Evolutionary conservation across 306 rosid genomes (phyloP).

Genomic region (Vigna reflexopilosa): DNA sequence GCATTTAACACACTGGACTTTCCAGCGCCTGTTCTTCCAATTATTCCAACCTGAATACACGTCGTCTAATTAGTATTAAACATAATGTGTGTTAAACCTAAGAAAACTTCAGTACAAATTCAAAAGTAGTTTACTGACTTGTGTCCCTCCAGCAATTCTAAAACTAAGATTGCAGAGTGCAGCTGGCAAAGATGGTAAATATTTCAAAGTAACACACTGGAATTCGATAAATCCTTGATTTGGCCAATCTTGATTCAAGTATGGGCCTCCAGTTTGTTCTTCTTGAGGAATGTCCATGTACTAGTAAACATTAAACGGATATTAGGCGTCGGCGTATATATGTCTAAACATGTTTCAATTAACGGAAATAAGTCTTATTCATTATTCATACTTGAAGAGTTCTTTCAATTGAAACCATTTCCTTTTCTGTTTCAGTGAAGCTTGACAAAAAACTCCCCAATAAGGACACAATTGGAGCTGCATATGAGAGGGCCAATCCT

Average conservation of each 20-base stretch:
- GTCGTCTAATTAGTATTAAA: slow-evolving; percentile 30
- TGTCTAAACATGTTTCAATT: slow-evolving; percentile 5
- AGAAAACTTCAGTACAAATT: slow-evolving; percentile 18
- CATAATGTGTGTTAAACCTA: slow-evolving; percentile 23
- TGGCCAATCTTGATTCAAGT: slow-evolving; percentile 76
- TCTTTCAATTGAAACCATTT: slow-evolving; percentile 97
- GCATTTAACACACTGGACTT: slow-evolving; percentile 95
- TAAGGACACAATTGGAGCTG: slow-evolving; percentile 87
- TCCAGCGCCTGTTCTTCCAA: slow-evolving; percentile 99
- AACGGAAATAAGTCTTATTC: slow-evolving; percentile 33
- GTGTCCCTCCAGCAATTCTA: slow-evolving; percentile 77
- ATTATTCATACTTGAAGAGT: slow-evolving; percentile 77
- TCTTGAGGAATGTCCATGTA: slow-evolving; percentile 93
- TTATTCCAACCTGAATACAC: slow-evolving; percentile 77
- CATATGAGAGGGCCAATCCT: slow-evolving; percentile 92
- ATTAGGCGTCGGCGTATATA: slow-evolving; percentile 39
- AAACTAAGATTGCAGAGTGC: slow-evolving; percentile 82
- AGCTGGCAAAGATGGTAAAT: slow-evolving; percentile 82
- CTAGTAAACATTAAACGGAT: slow-evolving; percentile 51
- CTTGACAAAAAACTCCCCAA: slow-evolving; percentile 88
- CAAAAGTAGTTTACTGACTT: slow-evolving; percentile 54
- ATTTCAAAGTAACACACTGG: slow-evolving; percentile 84
- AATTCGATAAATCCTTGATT: slow-evolving; percentile 78
- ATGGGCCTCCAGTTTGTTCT: slow-evolving; percentile 64
- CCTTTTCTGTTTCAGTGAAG: slow-evolving; percentile 97